phyloP scores from a whole-genome alignment of 345 rosid genomes.

The Hirschfeldia incana region DNA sequence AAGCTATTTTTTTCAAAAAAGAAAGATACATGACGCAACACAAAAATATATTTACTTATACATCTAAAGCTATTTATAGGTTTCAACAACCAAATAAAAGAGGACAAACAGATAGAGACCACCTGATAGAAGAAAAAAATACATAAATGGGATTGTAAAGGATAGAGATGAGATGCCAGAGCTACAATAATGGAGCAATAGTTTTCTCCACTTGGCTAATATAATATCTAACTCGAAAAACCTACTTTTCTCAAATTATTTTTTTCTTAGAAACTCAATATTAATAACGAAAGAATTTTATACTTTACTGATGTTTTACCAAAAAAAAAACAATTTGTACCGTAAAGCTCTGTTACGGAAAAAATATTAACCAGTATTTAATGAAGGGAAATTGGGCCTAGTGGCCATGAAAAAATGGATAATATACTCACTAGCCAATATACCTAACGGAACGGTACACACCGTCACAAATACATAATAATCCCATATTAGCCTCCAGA shows the following conservation, averaged over 20 bases:
- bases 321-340: neutral
- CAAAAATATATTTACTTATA: no score
- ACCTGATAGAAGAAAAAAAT: constrained; percentile 30
- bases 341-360: neutral
- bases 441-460: no score
- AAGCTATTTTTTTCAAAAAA: no score
- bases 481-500: no score
- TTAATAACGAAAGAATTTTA: neutral
- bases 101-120: constrained; percentile 19
- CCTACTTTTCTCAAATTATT: neutral
- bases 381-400: neutral
- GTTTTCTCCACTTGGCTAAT: constrained; percentile 36
- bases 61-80: no score
- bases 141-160: constrained; percentile 32
- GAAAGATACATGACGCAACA: no score
- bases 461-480: no score
- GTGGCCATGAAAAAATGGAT: no score
- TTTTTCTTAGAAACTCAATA: neutral
- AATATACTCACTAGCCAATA: no score
- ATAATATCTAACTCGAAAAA: constrained; percentile 33
- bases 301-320: neutral
- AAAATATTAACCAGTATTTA: neutral
- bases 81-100: no score
- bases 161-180: constrained; percentile 42
- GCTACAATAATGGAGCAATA: constrained; percentile 38